These are phyloP conservation scores for Wickerhamomyces sp. DNA, from an alignment of 1,139 yeast genomes.

Conservation along the genomic window DNA sequence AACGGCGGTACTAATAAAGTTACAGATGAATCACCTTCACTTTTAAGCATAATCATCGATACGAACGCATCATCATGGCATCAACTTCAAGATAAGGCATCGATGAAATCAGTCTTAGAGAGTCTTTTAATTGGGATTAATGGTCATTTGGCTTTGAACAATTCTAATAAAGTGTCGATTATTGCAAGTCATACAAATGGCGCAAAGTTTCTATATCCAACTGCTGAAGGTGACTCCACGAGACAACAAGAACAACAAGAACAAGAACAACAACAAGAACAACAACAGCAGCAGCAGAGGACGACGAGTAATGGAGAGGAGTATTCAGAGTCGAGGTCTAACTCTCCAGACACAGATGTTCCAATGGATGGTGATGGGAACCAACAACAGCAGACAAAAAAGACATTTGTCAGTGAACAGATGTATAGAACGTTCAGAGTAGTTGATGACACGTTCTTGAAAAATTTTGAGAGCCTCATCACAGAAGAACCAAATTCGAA, in stretches of 20 bases:
- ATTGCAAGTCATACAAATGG: conserved; percentile 73
- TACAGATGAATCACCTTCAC: conserved; percentile 71
- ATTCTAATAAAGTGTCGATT: conserved; percentile 79
- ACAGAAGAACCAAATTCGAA: conserved; percentile 26
- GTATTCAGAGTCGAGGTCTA: conserved; percentile 23
- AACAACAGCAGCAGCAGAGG: no score
- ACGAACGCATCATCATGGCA: conserved; percentile 56
- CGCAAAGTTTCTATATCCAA: conserved; percentile 70
- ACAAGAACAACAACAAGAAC: no score
- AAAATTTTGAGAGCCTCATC: conserved; percentile 49
- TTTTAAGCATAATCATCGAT: conserved; percentile 75
- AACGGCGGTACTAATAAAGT: conserved; percentile 9
- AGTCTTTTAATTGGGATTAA: conserved; percentile 68
- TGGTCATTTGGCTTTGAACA: conserved; percentile 82
- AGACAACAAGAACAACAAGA: conserved; percentile 1
- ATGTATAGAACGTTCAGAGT: conserved; percentile 86
- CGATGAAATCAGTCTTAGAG: conserved; percentile 51
- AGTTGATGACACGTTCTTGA: conserved; percentile 74
- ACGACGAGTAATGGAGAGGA: conserved; percentile 3
- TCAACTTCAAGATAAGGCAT: conserved; percentile 30
- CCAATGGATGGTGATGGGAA: neutral
- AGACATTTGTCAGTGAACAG: conserved; percentile 31
- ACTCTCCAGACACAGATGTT: conserved; percentile 17
- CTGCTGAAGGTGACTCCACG: conserved; percentile 17
- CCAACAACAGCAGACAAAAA: conserved; percentile 13